Base-by-base conservation (phyloP, 2,329 filamentous ascomycete genomes). In the Blastomyces percursus region DNA sequence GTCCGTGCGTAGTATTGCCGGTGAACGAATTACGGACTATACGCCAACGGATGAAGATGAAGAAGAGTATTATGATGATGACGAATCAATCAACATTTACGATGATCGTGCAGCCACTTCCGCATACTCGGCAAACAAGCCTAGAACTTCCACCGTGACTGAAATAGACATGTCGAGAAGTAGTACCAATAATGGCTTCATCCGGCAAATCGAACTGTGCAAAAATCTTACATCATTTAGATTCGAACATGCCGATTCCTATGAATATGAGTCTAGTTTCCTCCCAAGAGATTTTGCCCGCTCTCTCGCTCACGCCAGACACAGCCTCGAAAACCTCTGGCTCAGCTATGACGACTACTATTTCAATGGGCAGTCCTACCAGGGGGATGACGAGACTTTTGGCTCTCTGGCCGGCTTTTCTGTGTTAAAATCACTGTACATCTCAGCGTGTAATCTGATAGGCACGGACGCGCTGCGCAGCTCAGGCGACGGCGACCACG, bases 391-490 rank as follows among this genome's bases (percentile, higher is more conserved):
- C 19, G 48, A 30, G 3, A 7, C n/a, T 5, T 61, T 61, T 35
- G 60, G 60, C 14, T 60, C 59, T 24, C 35, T 60, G 30, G n/a
- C 30, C 14, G 44, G 38, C 16, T 60, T 24, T 21, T 3, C 19
- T 11, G 42, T 51, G 5, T 27, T 60, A 11, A 60, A 60, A 27
- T 51, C 16, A 46, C 11, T 60, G n/a, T n/a, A 24, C 24, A 60
- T 60, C 19, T 8, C 16, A 1, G n/a, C 27, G 19, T 1, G 8
- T 6, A 51, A 27, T n/a, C 46, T 60, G 19, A 14, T 60, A 24
- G 84, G 81, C 2, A 83, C 78, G 72, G 90, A 87, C 11, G 86
- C 86, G 21, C 42, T 30, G 14, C 7, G 2, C 24, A n/a, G 32
- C n/a, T 4, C 30, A 58, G 38, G 42, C 14, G 21, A 58, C 19